A percentile compares a stretch with the other conserved stretches of the same genome.
Conservation (phyloP, 2,329 filamentous ascomycete species). For the Aspergillus puulaauensis region DNA sequence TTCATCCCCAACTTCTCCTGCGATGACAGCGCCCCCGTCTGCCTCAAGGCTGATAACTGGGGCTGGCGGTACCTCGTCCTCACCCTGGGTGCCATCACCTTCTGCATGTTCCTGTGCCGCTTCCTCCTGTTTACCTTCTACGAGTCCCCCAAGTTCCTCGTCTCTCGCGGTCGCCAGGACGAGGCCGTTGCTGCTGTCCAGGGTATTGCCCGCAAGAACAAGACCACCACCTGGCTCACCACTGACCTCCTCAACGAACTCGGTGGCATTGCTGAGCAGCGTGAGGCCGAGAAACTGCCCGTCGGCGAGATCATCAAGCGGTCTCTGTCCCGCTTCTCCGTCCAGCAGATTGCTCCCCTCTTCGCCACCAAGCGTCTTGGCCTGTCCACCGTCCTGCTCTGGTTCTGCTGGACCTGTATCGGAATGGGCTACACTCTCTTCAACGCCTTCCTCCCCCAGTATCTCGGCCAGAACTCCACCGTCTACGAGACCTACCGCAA, state of each 20-base stretch:
- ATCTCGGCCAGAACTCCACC: conserved; percentile 55
- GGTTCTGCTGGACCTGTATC: conserved; percentile 77
- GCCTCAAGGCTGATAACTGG: conserved; percentile 17
- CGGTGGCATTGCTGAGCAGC: conserved; percentile 49
- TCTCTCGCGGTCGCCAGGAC: conserved; percentile 71
- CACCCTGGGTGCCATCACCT: conserved; percentile 69
- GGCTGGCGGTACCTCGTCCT: conserved; percentile 76
- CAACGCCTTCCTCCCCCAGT: conserved; percentile 87
- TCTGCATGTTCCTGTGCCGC: conserved; percentile 73
- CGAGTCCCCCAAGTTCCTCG: conserved; percentile 81
- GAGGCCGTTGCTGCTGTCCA: conserved; percentile 80
- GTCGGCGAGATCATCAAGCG: conserved; percentile 53
- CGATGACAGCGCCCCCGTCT: conserved; percentile 46
- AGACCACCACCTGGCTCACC: conserved; percentile 70
- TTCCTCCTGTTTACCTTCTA: conserved; percentile 76
- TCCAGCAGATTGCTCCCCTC: conserved; percentile 65
- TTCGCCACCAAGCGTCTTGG: conserved; percentile 51
- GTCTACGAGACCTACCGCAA: conserved; percentile 64
- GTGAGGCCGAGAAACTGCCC: conserved; percentile 38
- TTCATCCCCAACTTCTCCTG: conserved; percentile 69
- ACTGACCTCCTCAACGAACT: conserved; percentile 62
- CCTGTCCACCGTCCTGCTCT: conserved; percentile 52
- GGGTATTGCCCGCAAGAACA: conserved; percentile 72
- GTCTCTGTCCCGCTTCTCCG: conserved; percentile 66
- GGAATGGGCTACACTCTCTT: conserved; percentile 86